Evolutionary conservation across 176 grass and related monocot genomes (phyloP).

Genomic region (Thalia dealbata): DNA sequence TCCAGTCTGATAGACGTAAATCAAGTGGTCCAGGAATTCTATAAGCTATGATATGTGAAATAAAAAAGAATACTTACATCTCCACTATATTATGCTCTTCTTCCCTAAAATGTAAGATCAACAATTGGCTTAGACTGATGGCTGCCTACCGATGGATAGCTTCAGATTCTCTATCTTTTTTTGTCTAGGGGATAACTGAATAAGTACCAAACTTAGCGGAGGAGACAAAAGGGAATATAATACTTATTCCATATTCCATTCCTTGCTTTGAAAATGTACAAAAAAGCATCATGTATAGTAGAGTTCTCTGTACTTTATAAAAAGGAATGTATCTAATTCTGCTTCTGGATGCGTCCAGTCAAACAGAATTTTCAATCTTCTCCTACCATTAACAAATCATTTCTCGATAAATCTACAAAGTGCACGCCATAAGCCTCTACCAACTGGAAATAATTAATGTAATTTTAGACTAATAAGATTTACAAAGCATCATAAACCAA

Average conservation of each 20-base stretch:
- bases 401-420: not conserved
- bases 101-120: not conserved
- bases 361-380: constrained; percentile 61
- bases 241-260: constrained; percentile 76
- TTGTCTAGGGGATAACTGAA: not conserved
- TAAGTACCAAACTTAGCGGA: constrained; percentile 70
- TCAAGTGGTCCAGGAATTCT: not conserved
- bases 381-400: constrained; percentile 17
- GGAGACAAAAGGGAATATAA: constrained; percentile 72
- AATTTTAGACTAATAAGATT: constrained; percentile 12
- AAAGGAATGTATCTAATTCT: constrained; percentile 48
- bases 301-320: constrained; percentile 43
- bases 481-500: too few species aligned
- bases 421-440: not conserved
- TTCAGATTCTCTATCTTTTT: not conserved
- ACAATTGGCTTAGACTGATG: not conserved
- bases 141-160: not conserved
- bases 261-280: constrained; percentile 45
- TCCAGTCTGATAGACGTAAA: not conserved
- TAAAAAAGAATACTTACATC: not conserved
- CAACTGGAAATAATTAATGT: constrained; percentile 23
- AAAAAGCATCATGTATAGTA: constrained; percentile 57
- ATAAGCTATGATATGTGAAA: not conserved
- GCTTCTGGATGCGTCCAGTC: constrained; percentile 79
- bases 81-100: not conserved